Evolutionary conservation across 75 land plant species (phyloP).

Genomic region (Selaginella tamariscina): DNA sequence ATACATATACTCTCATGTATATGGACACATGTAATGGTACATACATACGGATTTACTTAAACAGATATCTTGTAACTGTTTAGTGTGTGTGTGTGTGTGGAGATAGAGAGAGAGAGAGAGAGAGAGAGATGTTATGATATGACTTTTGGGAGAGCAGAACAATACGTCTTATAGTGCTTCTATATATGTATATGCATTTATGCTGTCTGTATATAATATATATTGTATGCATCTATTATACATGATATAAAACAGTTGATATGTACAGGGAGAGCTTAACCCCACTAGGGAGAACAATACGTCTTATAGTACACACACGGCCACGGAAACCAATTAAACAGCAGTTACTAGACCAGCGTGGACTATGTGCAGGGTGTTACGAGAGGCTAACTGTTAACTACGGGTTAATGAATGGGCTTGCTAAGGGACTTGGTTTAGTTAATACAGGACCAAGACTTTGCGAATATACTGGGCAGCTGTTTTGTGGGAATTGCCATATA

Average conservation of each 20-base stretch:
- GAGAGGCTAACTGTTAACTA: conserved; percentile 43
- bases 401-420: conserved; percentile 46
- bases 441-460: conserved; percentile 72
- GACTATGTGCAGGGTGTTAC: conserved; percentile 85
- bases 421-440: conserved; percentile 63
- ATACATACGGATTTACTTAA: too few species aligned
- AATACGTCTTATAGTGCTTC: too few species aligned
- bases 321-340: conserved; percentile 56
- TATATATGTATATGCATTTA: too few species aligned
- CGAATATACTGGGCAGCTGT: conserved; percentile 85
- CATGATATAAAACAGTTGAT: neutral
- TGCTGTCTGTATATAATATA: too few species aligned
- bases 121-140: too few species aligned
- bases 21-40: too few species aligned
- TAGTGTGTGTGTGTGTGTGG: too few species aligned
- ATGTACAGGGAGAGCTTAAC: too few species aligned
- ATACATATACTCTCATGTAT: too few species aligned
- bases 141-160: too few species aligned
- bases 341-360: conserved; percentile 54
- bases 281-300: conserved; percentile 61
- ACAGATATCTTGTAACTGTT: too few species aligned
- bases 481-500: conserved; percentile 69
- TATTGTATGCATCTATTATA: neutral
- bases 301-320: conserved; percentile 49
- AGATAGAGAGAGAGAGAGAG: too few species aligned